Evolutionary conservation across 148 eudicot species (phyloP).

Genomic region (Pharnaceum exiguum): DNA sequence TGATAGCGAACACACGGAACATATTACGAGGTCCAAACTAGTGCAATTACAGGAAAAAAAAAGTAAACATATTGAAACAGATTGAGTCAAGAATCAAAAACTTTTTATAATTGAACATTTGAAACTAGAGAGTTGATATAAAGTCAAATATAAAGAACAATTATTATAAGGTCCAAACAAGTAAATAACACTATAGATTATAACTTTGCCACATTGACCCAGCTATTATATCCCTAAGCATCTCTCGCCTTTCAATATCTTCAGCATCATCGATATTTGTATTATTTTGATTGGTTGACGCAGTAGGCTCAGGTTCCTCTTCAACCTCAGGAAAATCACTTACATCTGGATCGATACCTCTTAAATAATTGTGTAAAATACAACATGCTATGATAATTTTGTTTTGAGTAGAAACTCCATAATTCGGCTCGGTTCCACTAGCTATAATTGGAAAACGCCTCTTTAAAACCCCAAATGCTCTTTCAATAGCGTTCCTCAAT

Average conservation of each 20-base stretch:
- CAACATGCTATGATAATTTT: neutral
- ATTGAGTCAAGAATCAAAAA: too few species aligned
- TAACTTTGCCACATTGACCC: neutral
- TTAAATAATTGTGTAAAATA: neutral
- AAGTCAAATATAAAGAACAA: neutral
- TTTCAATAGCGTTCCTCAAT: too few species aligned
- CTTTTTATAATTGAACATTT: too few species aligned
- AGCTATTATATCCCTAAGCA: neutral
- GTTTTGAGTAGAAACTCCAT: too few species aligned
- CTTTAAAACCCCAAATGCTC: neutral
- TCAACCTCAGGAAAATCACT: neutral
- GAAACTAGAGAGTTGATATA: too few species aligned
- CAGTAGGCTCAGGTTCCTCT: neutral
- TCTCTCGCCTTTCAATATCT: neutral
- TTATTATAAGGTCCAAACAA: neutral
- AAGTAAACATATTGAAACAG: too few species aligned
- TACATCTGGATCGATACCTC: neutral
- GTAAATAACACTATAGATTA: neutral
- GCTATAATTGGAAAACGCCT: neutral
- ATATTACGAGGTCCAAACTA: neutral
- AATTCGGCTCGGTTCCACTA: neutral
- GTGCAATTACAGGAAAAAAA: neutral
- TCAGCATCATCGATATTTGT: neutral
- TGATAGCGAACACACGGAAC: neutral
- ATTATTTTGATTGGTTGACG: neutral